Conservation (phyloP, 345 rosid genomes). For the Linum lewisii region DNA sequence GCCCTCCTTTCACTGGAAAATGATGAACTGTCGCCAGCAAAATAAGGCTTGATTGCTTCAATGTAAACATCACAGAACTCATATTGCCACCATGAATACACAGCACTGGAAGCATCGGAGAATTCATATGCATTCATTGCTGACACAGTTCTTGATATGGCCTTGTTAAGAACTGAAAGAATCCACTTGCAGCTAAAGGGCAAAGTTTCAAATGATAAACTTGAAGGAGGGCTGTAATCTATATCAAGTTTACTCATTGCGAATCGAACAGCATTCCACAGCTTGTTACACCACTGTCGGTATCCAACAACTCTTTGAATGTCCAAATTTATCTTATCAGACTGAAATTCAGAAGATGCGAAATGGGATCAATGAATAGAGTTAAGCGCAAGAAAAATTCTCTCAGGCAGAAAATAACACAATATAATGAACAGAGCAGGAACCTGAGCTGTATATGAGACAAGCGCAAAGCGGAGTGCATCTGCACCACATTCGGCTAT, state of each 20-base stretch:
- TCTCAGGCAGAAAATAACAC: conserved; percentile 3
- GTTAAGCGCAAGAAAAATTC: neutral
- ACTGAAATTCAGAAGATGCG: conserved; percentile 34
- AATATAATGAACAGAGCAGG: conserved; percentile 8
- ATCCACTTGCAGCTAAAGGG: conserved; percentile 92
- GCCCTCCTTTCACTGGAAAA: conserved; percentile 53
- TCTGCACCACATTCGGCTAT: conserved; percentile 96
- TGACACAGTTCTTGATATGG: conserved; percentile 45
- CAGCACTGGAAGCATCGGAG: conserved; percentile 64
- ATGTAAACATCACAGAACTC: conserved; percentile 92
- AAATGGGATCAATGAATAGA: neutral
- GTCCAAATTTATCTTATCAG: conserved; percentile 92
- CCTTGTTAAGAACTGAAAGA: conserved; percentile 67
- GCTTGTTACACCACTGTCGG: conserved; percentile 99
- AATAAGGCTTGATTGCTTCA: conserved; percentile 85
- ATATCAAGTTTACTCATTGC: conserved; percentile 86
- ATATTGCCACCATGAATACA: conserved; percentile 96
- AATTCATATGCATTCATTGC: conserved; percentile 61
- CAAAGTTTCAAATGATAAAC: conserved; percentile 33
- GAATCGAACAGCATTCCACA: conserved; percentile 96
- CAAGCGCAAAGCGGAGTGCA: conserved; percentile 95
- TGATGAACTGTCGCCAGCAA: conserved; percentile 39
- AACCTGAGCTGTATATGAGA: conserved; percentile 95
- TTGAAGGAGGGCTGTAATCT: conserved; percentile 44
- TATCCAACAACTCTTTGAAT: conserved; percentile 90